These are phyloP conservation scores for Blepharisma stoltei DNA, from an alignment of 73 alveolate species.

Conservation along the genomic window DNA sequence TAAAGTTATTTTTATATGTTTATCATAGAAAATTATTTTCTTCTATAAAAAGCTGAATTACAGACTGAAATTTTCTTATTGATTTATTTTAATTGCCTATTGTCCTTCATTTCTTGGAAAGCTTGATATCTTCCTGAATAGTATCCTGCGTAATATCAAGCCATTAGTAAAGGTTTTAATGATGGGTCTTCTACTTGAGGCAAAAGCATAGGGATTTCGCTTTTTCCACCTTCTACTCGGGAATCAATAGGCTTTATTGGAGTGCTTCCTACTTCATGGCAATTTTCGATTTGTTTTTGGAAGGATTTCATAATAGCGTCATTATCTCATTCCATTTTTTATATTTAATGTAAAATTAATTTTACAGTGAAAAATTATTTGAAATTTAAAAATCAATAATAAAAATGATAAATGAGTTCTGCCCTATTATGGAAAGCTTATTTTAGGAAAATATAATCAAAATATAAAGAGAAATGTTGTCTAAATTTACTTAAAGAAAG, in stretches of 20 bases:
- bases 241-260: not conserved
- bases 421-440: no score
- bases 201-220: slow-evolving; percentile 7
- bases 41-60: no score
- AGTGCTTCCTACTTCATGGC: not conserved
- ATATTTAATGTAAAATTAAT: no score
- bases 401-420: no score
- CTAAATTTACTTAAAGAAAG: no score
- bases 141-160: slow-evolving; percentile 22
- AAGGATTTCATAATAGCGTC: slow-evolving; percentile 15
- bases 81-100: not conserved
- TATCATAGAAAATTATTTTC: no score
- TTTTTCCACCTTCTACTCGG: slow-evolving; percentile 6
- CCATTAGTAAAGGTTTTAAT: slow-evolving; percentile 15
- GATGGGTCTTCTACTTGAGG: slow-evolving; percentile 1
- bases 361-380: no score
- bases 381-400: no score
- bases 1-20: no score
- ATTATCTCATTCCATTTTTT: not conserved
- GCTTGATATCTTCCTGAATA: slow-evolving; percentile 24
- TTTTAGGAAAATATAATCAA: no score
- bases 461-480: no score
- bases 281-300: not conserved
- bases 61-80: no score
- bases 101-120: not conserved